These are phyloP conservation scores for Pseudogymnoascus sp. DNA, from an alignment of 2,329 filamentous ascomycete species.

Conservation along the genomic window DNA sequence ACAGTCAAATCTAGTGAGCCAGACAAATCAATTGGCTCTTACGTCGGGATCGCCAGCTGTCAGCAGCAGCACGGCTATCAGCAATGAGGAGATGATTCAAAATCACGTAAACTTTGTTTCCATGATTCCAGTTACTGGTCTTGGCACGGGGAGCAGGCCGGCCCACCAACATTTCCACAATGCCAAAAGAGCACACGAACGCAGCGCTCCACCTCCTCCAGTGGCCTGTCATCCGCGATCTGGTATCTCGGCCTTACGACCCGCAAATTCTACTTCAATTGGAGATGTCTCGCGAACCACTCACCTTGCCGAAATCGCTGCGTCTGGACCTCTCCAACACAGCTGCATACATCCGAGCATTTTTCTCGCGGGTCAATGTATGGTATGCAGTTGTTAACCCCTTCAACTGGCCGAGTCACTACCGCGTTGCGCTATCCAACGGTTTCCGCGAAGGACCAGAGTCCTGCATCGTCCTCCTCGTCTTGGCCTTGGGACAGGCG, in stretches of 20 bases:
- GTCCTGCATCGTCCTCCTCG: constrained; percentile 74
- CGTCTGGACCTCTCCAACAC: constrained; percentile 69
- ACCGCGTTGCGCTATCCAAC: constrained; percentile 66
- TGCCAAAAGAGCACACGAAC: constrained; percentile 80
- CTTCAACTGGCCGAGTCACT: constrained; percentile 71
- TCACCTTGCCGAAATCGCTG: constrained; percentile 58
- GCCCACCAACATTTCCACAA: constrained; percentile 68
- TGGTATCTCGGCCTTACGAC: constrained; percentile 71
- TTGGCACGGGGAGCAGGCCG: constrained; percentile 64
- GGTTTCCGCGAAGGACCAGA: constrained; percentile 73
- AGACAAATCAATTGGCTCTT: constrained; percentile 46
- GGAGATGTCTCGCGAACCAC: constrained; percentile 72
- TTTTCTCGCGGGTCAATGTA: constrained; percentile 74
- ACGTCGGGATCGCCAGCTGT: constrained; percentile 58
- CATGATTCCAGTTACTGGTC: constrained; percentile 54
- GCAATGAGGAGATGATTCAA: constrained; percentile 50
- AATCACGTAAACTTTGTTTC: constrained; percentile 44
- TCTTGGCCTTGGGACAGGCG: constrained; percentile 70
- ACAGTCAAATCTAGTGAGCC: constrained; percentile 58
- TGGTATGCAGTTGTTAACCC: constrained; percentile 85
- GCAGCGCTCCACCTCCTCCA: constrained; percentile 72
- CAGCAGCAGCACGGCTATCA: constrained; percentile 56
- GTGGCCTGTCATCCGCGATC: constrained; percentile 72
- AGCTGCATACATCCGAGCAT: constrained; percentile 67
- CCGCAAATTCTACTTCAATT: constrained; percentile 75